A percentile compares a stretch with the other conserved stretches of the same genome.
Conservation (phyloP, 1,139 yeast genomes). For the Pneumocystis murina region DNA sequence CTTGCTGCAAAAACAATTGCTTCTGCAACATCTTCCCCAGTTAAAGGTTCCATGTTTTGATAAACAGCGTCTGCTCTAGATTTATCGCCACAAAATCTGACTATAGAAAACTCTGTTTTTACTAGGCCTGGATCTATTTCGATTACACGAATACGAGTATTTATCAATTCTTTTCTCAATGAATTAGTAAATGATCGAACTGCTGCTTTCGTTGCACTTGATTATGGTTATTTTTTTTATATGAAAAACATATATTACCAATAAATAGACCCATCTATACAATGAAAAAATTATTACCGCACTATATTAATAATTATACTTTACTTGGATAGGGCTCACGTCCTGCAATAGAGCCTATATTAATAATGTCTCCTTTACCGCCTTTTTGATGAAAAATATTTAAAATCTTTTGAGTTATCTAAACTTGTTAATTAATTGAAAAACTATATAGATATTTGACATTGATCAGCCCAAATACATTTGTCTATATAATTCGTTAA, state of each 20-base stretch:
- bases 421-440: conserved; percentile 13
- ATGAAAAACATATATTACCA: conserved; percentile 29
- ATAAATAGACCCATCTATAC: conserved; percentile 3
- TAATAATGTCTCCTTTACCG: conserved; percentile 57
- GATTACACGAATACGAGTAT: conserved; percentile 50
- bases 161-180: conserved; percentile 61
- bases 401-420: conserved; percentile 44
- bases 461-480: conserved; percentile 51
- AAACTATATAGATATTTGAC: background rate
- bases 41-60: conserved; percentile 55
- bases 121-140: conserved; percentile 83
- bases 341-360: conserved; percentile 79
- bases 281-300: background rate
- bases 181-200: conserved; percentile 61
- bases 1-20: conserved; percentile 49
- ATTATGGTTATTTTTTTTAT: conserved; percentile 32
- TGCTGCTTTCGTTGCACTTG: conserved; percentile 81
- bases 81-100: conserved; percentile 47
- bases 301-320: background rate
- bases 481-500: conserved; percentile 37
- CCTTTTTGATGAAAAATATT: conserved; percentile 46
- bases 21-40: conserved; percentile 72
- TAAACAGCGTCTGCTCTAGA: conserved; percentile 58
- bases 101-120: conserved; percentile 62
- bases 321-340: conserved; percentile 64